Percentiles rank a stretch among this genome's conserved stretches.
Conservation (phyloP, 345 rosid species). For the Gossypium thurberi region DNA sequence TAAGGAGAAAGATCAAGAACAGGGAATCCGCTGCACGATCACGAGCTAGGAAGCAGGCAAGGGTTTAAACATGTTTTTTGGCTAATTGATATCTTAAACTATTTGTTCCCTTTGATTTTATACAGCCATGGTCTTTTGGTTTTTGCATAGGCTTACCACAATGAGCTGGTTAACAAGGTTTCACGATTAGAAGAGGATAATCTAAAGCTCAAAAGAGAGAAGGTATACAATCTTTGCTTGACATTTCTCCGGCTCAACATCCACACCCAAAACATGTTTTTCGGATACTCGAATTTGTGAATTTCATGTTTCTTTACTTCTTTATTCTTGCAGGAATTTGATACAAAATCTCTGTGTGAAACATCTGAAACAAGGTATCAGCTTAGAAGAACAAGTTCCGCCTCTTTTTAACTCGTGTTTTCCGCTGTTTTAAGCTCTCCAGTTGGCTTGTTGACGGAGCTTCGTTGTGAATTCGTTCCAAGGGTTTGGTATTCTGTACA, state of each 20-base stretch:
- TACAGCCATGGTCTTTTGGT: background rate
- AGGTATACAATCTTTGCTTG: slow-evolving; percentile 33
- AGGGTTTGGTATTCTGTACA: background rate
- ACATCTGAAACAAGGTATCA: slow-evolving; percentile 30
- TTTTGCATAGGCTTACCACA: slow-evolving; percentile 47
- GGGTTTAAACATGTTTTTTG: background rate
- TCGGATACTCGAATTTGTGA: background rate
- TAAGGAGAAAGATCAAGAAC: slow-evolving; percentile 64
- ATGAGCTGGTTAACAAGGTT: slow-evolving; percentile 52
- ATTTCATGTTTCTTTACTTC: background rate
- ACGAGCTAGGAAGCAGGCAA: slow-evolving; percentile 59
- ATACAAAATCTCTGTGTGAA: slow-evolving; percentile 21
- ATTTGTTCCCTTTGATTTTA: background rate
- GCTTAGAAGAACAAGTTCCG: slow-evolving; percentile 56
- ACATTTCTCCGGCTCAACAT: background rate
- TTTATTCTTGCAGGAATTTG: slow-evolving; percentile 41
- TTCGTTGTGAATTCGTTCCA: slow-evolving; percentile 7
- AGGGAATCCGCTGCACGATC: slow-evolving; percentile 71
- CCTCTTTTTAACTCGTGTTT: slow-evolving; percentile 26
- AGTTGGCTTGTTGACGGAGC: slow-evolving; percentile 14
- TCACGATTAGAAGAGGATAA: slow-evolving; percentile 42
- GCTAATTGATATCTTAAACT: slow-evolving; percentile 6
- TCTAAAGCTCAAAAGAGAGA: slow-evolving; percentile 51
- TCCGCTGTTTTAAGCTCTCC: background rate
- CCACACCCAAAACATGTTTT: background rate